These are phyloP conservation scores for Breynia disticha DNA, from an alignment of 441 rosid genomes.

Conservation along the genomic window DNA sequence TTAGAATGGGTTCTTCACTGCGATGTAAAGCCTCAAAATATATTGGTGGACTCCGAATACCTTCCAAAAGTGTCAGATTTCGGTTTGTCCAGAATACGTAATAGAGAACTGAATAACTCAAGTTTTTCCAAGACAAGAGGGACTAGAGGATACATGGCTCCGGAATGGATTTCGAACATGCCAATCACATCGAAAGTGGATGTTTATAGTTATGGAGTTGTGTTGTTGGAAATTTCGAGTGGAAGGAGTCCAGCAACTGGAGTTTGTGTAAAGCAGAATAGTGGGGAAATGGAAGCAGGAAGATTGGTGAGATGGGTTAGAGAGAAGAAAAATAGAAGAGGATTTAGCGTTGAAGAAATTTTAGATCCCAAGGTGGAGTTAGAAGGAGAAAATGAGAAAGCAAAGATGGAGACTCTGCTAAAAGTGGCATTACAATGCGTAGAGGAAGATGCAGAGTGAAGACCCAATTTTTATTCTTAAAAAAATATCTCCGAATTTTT, in stretches of 20 bases:
- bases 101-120: not conserved
- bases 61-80: conserved; percentile 20
- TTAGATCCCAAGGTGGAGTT: not conserved
- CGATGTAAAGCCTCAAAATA: conserved; percentile 19
- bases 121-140: conserved; percentile 15
- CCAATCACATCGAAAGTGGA: conserved; percentile 14
- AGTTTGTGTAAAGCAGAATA: not conserved
- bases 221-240: conserved; percentile 9
- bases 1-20: conserved; percentile 23
- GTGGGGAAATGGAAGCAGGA: not conserved
- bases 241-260: conserved; percentile 4
- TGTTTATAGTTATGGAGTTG: conserved; percentile 17
- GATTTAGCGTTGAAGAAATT: not conserved
- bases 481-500: too few relatives aligned
- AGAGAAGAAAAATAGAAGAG: not conserved
- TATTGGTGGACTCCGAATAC: conserved; percentile 13
- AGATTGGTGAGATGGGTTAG: conserved; percentile 1
- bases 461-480: too few relatives aligned
- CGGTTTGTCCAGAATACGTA: conserved; percentile 11
- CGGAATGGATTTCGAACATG: conserved; percentile 16
- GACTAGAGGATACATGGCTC: conserved; percentile 26
- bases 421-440: conserved; percentile 13
- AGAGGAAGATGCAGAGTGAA: conserved; percentile 7
- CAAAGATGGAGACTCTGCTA: conserved; percentile 1
- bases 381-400: not conserved